A percentile compares a stretch with the other conserved stretches of the same genome.
Evolutionary conservation across 202 grass and related monocot species (phyloP).

Genomic region (Thinopyrum obtusiflorum): DNA sequence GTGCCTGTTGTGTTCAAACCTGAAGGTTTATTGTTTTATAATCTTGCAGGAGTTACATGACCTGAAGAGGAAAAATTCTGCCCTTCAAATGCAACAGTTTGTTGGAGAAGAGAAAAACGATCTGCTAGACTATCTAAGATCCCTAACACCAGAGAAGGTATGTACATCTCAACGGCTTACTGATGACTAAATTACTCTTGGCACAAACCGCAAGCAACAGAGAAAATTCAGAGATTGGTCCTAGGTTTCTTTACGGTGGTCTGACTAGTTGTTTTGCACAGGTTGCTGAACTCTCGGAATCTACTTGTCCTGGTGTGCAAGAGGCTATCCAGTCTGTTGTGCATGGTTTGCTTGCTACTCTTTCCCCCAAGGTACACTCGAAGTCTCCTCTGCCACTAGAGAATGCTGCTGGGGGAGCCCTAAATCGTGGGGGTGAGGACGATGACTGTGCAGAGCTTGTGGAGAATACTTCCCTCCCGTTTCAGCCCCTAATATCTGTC

Average conservation of each 20-base stretch:
- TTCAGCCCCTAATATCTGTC: constrained; percentile 87
- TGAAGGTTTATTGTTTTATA: constrained; percentile 23
- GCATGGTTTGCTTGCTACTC: constrained; percentile 81
- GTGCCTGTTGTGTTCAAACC: neutral
- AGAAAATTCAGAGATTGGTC: neutral
- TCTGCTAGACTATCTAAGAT: constrained; percentile 95
- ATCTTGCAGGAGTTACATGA: constrained; percentile 67
- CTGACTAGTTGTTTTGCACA: constrained; percentile 43
- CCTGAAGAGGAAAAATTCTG: constrained; percentile 83
- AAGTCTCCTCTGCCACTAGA: constrained; percentile 44
- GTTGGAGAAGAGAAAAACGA: constrained; percentile 97
- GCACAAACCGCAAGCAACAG: neutral
- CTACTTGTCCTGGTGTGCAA: constrained; percentile 67
- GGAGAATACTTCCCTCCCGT: constrained; percentile 78
- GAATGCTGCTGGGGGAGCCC: constrained; percentile 47
- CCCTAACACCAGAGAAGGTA: constrained; percentile 90
- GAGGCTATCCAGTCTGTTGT: constrained; percentile 84
- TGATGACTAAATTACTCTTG: neutral
- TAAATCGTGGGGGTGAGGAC: constrained; percentile 54
- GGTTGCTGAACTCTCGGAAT: constrained; percentile 95
- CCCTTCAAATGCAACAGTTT: constrained; percentile 90
- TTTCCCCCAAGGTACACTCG: constrained; percentile 89
- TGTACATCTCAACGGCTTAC: neutral
- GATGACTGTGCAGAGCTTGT: constrained; percentile 69
- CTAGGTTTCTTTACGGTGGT: neutral